Percentiles rank a stretch among this genome's conserved stretches.
phyloP scores from a whole-genome alignment of 202 grass and related monocot genomes.

The Bolboschoenoplectus hybrid region DNA sequence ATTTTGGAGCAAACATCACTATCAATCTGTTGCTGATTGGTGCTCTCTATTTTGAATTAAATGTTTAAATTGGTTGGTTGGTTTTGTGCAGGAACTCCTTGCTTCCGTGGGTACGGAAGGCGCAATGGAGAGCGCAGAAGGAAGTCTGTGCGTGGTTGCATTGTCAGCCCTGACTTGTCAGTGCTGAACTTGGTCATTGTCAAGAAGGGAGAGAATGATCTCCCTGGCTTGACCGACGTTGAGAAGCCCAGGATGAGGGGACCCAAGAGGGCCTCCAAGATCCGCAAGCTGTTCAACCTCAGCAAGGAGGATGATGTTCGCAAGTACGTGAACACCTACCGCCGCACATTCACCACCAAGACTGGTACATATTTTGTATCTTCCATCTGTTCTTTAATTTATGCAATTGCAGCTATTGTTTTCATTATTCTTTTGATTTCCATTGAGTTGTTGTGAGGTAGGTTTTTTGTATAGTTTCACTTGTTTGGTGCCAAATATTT shows the following conservation, averaged over 20 bases:
- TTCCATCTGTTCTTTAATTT: not conserved
- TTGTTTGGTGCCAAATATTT: not conserved
- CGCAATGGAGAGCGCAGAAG: constrained; percentile 78
- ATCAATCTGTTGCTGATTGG: not conserved
- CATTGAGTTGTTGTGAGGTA: not conserved
- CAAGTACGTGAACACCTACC: constrained; percentile 88
- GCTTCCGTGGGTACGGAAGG: constrained; percentile 80
- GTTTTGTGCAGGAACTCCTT: constrained; percentile 61
- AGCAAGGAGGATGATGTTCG: constrained; percentile 84
- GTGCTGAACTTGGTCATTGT: constrained; percentile 89
- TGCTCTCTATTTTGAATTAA: not conserved
- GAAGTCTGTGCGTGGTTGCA: constrained; percentile 89
- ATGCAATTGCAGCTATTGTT: not conserved
- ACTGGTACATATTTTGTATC: constrained; percentile 39
- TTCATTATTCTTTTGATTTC: not conserved
- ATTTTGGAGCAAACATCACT: not conserved
- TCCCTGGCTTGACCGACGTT: constrained; percentile 73
- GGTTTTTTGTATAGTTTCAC: not conserved
- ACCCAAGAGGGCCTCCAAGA: constrained; percentile 89
- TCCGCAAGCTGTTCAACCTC: constrained; percentile 91
- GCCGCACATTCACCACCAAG: constrained; percentile 78
- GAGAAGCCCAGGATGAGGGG: constrained; percentile 96
- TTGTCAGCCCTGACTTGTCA: constrained; percentile 81
- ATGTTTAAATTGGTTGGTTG: not conserved
- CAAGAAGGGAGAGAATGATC: constrained; percentile 84